These are phyloP conservation scores for Flagelloscypha sp. DNA, from an alignment of 768 basidiomycete genomes.

Conservation along the genomic window DNA sequence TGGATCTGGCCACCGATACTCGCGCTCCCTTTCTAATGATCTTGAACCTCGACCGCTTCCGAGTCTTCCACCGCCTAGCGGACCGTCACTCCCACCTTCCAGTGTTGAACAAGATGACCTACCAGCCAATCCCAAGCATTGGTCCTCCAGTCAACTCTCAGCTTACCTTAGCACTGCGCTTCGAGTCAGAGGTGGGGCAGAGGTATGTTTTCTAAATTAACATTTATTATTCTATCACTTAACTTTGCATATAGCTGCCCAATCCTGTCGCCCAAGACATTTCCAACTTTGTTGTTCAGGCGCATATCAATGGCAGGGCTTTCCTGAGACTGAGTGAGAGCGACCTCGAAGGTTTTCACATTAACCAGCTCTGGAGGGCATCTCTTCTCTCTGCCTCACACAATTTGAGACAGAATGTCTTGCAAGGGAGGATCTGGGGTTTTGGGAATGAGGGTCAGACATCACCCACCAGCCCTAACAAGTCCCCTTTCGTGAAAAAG, in stretches of 20 bases:
- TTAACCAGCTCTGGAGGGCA: slow-evolving; percentile 31
- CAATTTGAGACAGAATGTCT: slow-evolving; percentile 36
- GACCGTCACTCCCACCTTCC: slow-evolving; percentile 5
- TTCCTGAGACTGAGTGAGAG: slow-evolving; percentile 37
- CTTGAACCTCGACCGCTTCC: no score
- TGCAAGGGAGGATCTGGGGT: slow-evolving; percentile 40
- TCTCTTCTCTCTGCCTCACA: slow-evolving; percentile 32
- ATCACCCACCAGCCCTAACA: no score
- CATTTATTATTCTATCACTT: no score
- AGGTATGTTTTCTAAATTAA: no score
- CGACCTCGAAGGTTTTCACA: slow-evolving; percentile 35
- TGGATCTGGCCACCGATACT: no score
- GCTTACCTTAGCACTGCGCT: slow-evolving; percentile 34
- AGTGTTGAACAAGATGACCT: slow-evolving; percentile 17
- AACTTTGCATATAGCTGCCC: no score
- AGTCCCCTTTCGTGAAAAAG: no score
- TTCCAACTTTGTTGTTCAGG: slow-evolving; percentile 27
- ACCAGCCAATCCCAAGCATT: slow-evolving; percentile 39
- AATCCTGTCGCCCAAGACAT: slow-evolving; percentile 26
- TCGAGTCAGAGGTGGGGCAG: slow-evolving; percentile 20
- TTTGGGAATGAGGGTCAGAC: no score
- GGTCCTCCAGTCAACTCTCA: slow-evolving; percentile 36
- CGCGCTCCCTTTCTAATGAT: no score
- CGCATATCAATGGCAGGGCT: slow-evolving; percentile 32
- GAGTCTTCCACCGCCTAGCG: slow-evolving; percentile 20